A percentile compares a stretch with the other conserved stretches of the same genome.
phyloP scores from a whole-genome alignment of 495 filamentous ascomycete species.

The Penicillium longicatenatum region DNA sequence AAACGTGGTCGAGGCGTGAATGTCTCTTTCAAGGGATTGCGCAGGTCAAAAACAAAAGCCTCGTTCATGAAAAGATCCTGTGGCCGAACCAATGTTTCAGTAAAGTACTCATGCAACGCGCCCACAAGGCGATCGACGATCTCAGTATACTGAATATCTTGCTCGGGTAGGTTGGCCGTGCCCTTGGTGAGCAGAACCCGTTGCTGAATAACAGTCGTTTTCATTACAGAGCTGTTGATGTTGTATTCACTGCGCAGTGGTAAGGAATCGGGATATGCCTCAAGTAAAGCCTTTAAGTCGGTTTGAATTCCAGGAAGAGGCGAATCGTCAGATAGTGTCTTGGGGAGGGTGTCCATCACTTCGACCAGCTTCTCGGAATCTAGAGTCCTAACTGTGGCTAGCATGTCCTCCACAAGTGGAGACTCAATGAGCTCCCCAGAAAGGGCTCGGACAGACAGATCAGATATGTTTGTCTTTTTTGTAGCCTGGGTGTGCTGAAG shows the following conservation, averaged over 20 bases:
- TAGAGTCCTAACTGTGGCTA: conserved; percentile 52
- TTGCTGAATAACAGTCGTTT: conserved; percentile 84
- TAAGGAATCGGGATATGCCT: conserved; percentile 41
- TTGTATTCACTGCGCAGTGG: conserved; percentile 76
- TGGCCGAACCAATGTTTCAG: conserved; percentile 53
- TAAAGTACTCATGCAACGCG: conserved; percentile 57
- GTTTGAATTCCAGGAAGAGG: conserved; percentile 26
- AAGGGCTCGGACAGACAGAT: conserved; percentile 58
- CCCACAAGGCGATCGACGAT: conserved; percentile 66
- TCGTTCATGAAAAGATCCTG: conserved; percentile 73
- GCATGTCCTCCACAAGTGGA: conserved; percentile 52
- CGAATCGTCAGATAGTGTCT: conserved; percentile 17
- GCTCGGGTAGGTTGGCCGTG: conserved; percentile 69
- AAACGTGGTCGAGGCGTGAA: conserved; percentile 79
- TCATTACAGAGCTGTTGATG: conserved; percentile 66
- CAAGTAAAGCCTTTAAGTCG: conserved; percentile 37
- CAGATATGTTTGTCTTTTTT: conserved; percentile 44
- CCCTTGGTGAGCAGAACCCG: conserved; percentile 84
- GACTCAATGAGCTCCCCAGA: conserved; percentile 58
- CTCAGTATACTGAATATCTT: conserved; percentile 75
- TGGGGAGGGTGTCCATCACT: conserved; percentile 24
- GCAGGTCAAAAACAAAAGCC: conserved; percentile 80
- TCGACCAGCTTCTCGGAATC: conserved; percentile 42
- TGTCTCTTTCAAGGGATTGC: conserved; percentile 74
- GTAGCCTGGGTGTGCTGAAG: conserved; percentile 43